These are phyloP conservation scores for Fusarium pseudoanthophilum DNA, from an alignment of 2,329 filamentous ascomycete genomes.

Conservation along the genomic window DNA sequence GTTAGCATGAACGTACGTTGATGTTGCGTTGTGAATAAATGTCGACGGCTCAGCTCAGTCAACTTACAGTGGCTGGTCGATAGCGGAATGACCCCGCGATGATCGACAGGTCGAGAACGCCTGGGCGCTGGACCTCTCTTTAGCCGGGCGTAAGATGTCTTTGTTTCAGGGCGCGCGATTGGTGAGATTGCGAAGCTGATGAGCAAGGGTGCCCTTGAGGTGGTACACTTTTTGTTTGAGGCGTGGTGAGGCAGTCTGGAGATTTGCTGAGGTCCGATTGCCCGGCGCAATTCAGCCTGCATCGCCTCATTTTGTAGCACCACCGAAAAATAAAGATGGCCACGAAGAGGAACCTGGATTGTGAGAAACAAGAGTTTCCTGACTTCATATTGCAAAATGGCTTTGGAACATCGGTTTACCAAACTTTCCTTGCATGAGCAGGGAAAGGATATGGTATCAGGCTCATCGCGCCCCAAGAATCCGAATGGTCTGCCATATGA, in stretches of 20 bases:
- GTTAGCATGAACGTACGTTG: too few species aligned
- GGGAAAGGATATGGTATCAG: conserved; percentile 12
- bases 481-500: conserved; percentile 2
- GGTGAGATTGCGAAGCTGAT: neutral
- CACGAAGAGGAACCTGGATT: neutral
- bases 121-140: neutral
- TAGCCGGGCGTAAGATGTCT: conserved; percentile 12
- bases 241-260: neutral
- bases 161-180: conserved; percentile 2
- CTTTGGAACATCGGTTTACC: conserved; percentile 2
- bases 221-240: neutral
- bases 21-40: neutral
- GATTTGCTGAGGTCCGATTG: neutral
- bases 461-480: neutral
- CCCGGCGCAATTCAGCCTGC: neutral
- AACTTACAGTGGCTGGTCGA: neutral
- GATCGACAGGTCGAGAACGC: conserved; percentile 16
- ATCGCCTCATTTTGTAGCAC: neutral
- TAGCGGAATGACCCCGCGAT: conserved; percentile 2
- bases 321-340: neutral
- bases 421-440: conserved; percentile 17
- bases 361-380: neutral
- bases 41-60: neutral
- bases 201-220: neutral
- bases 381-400: neutral